These are phyloP conservation scores for Citrullus colocynthis DNA, from an alignment of 306 rosid species.

Conservation along the genomic window DNA sequence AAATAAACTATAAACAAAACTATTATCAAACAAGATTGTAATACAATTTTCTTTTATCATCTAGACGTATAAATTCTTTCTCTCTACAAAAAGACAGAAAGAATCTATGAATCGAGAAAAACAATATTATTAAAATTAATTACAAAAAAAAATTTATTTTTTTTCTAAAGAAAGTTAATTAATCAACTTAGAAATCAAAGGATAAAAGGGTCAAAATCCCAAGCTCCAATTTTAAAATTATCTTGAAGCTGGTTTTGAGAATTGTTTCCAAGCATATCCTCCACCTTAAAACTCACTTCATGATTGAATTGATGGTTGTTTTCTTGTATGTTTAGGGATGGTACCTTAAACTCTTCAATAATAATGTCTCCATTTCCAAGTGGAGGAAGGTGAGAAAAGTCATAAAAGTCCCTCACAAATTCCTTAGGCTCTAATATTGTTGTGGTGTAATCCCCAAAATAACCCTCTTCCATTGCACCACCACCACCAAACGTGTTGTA, in stretches of 20 bases:
- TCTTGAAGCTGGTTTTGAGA: constrained; percentile 30
- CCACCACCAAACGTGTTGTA: background rate
- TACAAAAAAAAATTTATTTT: background rate
- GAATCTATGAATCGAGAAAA: background rate
- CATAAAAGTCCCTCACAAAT: background rate
- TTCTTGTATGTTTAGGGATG: constrained; percentile 25
- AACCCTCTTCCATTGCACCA: background rate
- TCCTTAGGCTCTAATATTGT: background rate
- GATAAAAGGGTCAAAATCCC: constrained; percentile 69
- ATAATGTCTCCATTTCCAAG: constrained; percentile 29
- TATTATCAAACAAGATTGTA: background rate
- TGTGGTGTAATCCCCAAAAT: background rate
- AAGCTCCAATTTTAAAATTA: constrained; percentile 57
- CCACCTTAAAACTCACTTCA: constrained; percentile 25
- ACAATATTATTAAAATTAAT: background rate
- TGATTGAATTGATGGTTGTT: constrained; percentile 27
- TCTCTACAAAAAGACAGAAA: background rate
- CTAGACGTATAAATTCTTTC: background rate
- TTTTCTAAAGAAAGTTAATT: background rate
- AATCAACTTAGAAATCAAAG: constrained; percentile 52
- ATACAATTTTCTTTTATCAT: background rate
- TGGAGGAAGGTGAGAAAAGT: constrained; percentile 31
- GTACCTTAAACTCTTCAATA: constrained; percentile 22
- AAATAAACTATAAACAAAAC: background rate
- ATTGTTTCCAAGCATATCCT: constrained; percentile 33